Conservation (phyloP, 805 yeast species). For the Candida pseudofarinosa region DNA sequence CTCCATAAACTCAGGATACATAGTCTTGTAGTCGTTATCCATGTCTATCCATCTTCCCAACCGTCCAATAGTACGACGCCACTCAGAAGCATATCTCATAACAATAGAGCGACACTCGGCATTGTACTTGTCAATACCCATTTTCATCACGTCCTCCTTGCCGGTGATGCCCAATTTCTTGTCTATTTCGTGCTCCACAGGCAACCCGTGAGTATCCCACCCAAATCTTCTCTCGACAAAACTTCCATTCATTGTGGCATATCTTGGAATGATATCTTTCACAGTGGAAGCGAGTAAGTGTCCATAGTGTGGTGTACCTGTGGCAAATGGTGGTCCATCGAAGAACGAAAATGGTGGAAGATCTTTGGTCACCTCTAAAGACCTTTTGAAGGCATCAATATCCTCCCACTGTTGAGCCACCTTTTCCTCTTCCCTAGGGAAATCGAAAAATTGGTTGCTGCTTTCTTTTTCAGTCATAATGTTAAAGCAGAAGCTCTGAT, state of each 20-base stretch:
- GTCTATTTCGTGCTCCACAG: slow-evolving; percentile 98
- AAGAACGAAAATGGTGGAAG: slow-evolving; percentile 87
- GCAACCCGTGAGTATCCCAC: slow-evolving; percentile 99
- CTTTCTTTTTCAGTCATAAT: slow-evolving; percentile 17
- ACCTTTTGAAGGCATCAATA: slow-evolving; percentile 88
- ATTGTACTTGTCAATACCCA: slow-evolving; percentile 94
- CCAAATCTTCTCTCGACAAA: slow-evolving; percentile 97
- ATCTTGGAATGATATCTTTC: slow-evolving; percentile 95
- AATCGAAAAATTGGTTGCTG: slow-evolving; percentile 48
- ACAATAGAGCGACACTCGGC: slow-evolving; percentile 94
- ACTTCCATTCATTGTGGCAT: slow-evolving; percentile 96
- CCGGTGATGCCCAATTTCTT: slow-evolving; percentile 91
- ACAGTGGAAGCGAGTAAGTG: slow-evolving; percentile 95
- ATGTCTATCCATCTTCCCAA: slow-evolving; percentile 99
- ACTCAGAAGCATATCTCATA: slow-evolving; percentile 93
- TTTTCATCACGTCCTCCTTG: slow-evolving; percentile 87
- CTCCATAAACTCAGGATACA: slow-evolving; percentile 96
- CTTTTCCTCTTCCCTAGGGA: slow-evolving; percentile 87
- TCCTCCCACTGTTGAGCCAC: slow-evolving; percentile 81
- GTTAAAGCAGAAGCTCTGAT: neutral
- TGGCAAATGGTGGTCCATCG: slow-evolving; percentile 99
- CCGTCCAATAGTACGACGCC: slow-evolving; percentile 92
- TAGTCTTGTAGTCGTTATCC: slow-evolving; percentile 95
- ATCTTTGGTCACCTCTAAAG: slow-evolving; percentile 77
- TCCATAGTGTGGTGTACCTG: slow-evolving; percentile 99